Base-by-base conservation (phyloP, 805 yeast species). In the Candida easanensis region DNA sequence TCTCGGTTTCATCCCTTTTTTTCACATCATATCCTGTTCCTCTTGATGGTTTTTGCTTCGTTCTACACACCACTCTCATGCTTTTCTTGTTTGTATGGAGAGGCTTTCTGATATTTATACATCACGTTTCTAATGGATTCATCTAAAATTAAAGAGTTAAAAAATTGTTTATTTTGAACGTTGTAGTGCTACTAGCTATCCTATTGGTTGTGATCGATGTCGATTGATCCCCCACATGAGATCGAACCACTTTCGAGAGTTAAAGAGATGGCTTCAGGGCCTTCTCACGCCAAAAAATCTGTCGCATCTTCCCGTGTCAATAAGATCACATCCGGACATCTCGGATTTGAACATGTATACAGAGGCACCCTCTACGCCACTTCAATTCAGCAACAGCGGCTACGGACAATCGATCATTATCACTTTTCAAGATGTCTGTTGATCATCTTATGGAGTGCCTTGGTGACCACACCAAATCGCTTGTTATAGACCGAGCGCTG, bases 401-500 rank as follows among this genome's bases (percentile, higher is more conserved):
- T n/a, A 27, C 16, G 15, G 16, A n/a, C 7, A 9, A 6, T 5
- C 16, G 13, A 11, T 9, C 31, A 9, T 13, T n/a, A 27, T 11
- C 31, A 19, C 22, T 7, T 5, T 15, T 11, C 21, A 22, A 16
- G n/a, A 40, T 41, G 45, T 45, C 49, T 3, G 23, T 39, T 1
- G 32, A 33, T 1, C 40, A 33, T 6, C 42, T 56, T 9, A 36
- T 58, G 2, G 20, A 31, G 1, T 25, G 33, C 3, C 33, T 57
- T n/a, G 52, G 50, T 33, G 60, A 33, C 39, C 74, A 41, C 51
- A 73, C 14, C 58, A 80, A 26, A 38, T 38, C 49, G 1, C 41
- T 58, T 2, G 46, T 57, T 30, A 56, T 58, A n/a, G 83, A 82
- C 46, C 65, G 66, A 25, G 54, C 61, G 4, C 55, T 82, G 30